Base-by-base conservation (phyloP, 306 rosid genomes). In the Lathyrus aphaca region DNA sequence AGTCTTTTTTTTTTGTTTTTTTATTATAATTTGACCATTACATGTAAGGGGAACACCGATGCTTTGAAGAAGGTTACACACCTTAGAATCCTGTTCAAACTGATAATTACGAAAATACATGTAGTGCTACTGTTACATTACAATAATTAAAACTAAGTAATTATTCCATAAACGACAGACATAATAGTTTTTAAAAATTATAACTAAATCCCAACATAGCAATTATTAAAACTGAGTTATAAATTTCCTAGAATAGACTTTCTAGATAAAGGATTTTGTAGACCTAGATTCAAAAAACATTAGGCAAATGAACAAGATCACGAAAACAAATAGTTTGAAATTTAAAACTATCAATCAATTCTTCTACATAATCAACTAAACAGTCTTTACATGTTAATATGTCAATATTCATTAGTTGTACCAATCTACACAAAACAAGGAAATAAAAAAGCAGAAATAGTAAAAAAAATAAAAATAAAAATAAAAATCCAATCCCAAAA, bases 341-440 rank as follows among this genome's bases (percentile, higher is more conserved):
- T 54, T 57, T 42, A 49, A 15, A 10, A 19, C 35, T 9, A 43
- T 43, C 48, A 43, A 54, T 54, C 35, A 54, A 54, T 23, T 23
- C 37, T 23, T 54, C 60, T 21, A 23, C 60, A 57, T 45, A 70
- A 71, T 49, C 39, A 55, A 38, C 38, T 66, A 17, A 45, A 72
- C 6, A 14, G 43, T 14, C 48, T 45, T 5, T 4, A 6, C 64
- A 44, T 23, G n/a, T 56, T 30, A 57, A 30, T 37, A 32, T 49
- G 19, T 45, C 19, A 57, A 19, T 37, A 32, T 49, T 48, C 19
- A 64, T 45, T 35, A 55, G 62, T 37, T 18, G 66, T 21, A 53
- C 62, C 66, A n/a, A 16, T 57, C 54, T 54, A 14, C 21, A 64
- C 25, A 68, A 70, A 51, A 40, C 6, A 42, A 7, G 3, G 8